Percentiles rank a stretch among this genome's conserved stretches.
Evolutionary conservation across 257 asterid species (phyloP).

Genomic region (Striga asiatica): DNA sequence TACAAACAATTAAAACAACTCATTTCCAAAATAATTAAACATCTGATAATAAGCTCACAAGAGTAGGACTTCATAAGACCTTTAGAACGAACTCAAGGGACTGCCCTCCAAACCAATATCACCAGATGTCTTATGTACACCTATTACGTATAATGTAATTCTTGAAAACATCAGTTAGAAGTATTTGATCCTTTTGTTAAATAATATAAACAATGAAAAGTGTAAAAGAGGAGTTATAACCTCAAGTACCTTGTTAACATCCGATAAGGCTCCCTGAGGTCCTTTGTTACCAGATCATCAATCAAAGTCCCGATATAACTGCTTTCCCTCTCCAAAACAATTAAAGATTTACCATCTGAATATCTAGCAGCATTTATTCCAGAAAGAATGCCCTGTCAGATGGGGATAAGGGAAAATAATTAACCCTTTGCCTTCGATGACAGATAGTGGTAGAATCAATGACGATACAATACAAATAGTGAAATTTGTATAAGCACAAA

Average conservation of each 20-base stretch:
- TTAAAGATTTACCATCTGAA: slow-evolving; percentile 65
- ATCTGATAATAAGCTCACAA: too few species aligned
- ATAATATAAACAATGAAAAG: too few species aligned
- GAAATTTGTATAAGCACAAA: not conserved
- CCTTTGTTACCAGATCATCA: slow-evolving; percentile 96
- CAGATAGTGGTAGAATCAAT: not conserved
- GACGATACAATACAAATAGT: not conserved
- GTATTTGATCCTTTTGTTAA: too few species aligned
- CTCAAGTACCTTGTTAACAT: slow-evolving; percentile 69
- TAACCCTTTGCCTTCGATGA: not conserved
- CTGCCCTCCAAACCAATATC: too few species aligned
- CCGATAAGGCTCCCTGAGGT: slow-evolving; percentile 98
- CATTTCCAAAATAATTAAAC: too few species aligned
- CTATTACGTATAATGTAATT: too few species aligned
- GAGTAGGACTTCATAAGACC: too few species aligned
- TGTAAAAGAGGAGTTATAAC: not conserved
- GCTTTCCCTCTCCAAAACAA: slow-evolving; percentile 96
- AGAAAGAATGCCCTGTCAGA: slow-evolving; percentile 72
- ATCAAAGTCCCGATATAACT: slow-evolving; percentile 93
- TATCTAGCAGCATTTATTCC: slow-evolving; percentile 97
- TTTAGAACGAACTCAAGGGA: too few species aligned
- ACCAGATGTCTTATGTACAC: too few species aligned
- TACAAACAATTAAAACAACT: too few species aligned
- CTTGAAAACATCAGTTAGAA: too few species aligned
- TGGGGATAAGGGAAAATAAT: slow-evolving; percentile 3